Conservation (phyloP, 164 flowering plant genomes). For the Umbilicus rupestris region DNA sequence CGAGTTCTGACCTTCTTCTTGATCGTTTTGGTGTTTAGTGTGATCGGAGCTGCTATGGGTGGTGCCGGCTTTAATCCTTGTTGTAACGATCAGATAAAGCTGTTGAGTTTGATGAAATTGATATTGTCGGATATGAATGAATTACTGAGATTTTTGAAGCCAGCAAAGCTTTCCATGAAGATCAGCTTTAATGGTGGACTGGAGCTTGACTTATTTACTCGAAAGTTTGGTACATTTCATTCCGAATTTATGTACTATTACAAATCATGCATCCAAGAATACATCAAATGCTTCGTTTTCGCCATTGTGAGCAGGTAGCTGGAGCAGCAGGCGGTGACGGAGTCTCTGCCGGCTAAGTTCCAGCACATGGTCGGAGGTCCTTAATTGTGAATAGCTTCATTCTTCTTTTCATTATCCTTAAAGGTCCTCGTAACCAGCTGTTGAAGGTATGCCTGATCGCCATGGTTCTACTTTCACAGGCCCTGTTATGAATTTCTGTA, state of each 20-base stretch:
- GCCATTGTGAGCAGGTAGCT: conserved; percentile 35
- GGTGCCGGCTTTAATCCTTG: conserved; percentile 74
- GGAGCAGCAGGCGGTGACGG: conserved; percentile 78
- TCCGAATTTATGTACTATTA: neutral
- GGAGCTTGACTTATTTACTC: no score
- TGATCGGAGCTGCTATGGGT: conserved; percentile 45
- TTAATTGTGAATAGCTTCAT: conserved; percentile 40
- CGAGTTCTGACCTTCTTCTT: conserved; percentile 28
- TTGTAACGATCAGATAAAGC: neutral
- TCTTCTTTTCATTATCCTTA: conserved; percentile 47
- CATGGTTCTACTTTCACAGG: conserved; percentile 70
- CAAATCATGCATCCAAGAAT: neutral
- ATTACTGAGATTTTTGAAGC: neutral
- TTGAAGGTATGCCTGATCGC: conserved; percentile 56
- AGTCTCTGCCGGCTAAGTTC: conserved; percentile 61
- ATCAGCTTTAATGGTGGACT: no score
- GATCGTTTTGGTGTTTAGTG: conserved; percentile 40
- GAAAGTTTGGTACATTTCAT: neutral
- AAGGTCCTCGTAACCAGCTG: conserved; percentile 42
- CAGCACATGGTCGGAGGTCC: conserved; percentile 73
- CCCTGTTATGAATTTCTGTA: conserved; percentile 89
- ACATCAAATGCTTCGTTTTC: neutral
- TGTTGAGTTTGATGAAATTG: neutral
- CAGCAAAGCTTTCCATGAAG: neutral
- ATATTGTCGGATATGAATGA: neutral